phyloP scores from a whole-genome alignment of 306 rosid genomes.

The Cicer judaicum region DNA sequence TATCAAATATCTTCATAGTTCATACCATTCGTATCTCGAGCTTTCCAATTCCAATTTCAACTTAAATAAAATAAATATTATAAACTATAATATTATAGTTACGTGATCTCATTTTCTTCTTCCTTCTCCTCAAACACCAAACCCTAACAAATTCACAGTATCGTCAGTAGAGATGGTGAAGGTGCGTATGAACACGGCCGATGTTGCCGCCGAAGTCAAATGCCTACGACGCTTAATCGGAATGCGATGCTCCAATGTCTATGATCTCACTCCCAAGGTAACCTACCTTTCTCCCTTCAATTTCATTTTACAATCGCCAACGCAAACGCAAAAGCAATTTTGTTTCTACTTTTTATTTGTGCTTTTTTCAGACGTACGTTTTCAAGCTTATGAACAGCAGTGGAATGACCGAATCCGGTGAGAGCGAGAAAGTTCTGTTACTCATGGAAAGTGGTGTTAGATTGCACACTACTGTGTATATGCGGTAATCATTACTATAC shows the following conservation, averaged over 20 bases:
- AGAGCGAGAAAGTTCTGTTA: constrained; percentile 89
- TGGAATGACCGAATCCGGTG: constrained; percentile 92
- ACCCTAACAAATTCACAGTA: constrained; percentile 32
- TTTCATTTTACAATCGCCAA: background rate
- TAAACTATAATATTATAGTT: background rate
- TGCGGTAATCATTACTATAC: constrained; percentile 59
- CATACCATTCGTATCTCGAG: background rate
- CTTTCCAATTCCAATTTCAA: background rate
- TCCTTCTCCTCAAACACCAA: constrained; percentile 9
- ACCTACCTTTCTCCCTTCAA: background rate
- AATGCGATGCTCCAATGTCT: constrained; percentile 97
- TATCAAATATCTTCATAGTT: no score
- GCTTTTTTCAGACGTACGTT: constrained; percentile 73
- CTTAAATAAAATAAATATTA: no score
- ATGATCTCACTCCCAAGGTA: constrained; percentile 95
- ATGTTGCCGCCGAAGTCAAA: constrained; percentile 97
- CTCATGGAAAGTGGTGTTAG: constrained; percentile 95
- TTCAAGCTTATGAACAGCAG: constrained; percentile 95
- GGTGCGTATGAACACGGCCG: constrained; percentile 99
- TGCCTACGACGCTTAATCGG: constrained; percentile 84
- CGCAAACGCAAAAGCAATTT: background rate
- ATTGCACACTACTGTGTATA: constrained; percentile 85
- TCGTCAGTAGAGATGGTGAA: constrained; percentile 74
- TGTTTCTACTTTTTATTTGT: background rate
- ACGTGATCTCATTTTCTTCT: background rate